Base-by-base conservation (phyloP, 176 grass and related monocot species). In the Rhynchospora breviuscula region DNA sequence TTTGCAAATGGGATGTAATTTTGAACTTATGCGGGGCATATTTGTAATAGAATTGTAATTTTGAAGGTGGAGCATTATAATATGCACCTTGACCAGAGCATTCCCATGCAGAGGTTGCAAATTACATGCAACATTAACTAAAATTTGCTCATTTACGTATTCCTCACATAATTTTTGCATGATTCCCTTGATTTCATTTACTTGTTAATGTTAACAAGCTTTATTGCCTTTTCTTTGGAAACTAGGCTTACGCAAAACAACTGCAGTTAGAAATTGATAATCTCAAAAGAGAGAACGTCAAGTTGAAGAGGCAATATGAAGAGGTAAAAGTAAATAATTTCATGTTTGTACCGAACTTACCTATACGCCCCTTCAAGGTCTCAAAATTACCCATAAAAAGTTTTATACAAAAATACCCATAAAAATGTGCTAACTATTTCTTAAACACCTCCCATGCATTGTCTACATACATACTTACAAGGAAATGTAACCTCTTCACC, bases 171-270 rank as follows among this genome's bases (percentile, higher is more conserved):
- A 5, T 52, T 52, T 52, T 52, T 52, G 49, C 49, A 11, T 52
- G 49, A 10, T 52, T 1, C 49, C 7, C 49, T 52, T 8, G 7
- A 52, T 52, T 52, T 52, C 7, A 52, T 52, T 52, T 52, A 52
- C 49, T 48, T 19, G 51, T 76, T 76, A 54, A 56, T 54, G 47
- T 74, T 75, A 23, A 7, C 40, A 45, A 44, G 13, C 54, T 17
- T 49, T 17, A 56, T 77, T 77, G 73, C 23, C 10, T 56, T 26
- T 77, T 77, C 54, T 49, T 77, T 56, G 29, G 22, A 77, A 77
- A 31, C 6, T 31, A 77, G 73, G 73, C 73, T 56, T 77, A 77
- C 73, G 56, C 73, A 18, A 77, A 77, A 54, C 49, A 77, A 31
- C 73, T 77, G 21, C 23, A 54, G 23, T 10, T 77, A 56, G 73